Evolutionary conservation across 768 basidiomycete species (phyloP).

Genomic region (Crucibulum laeve): DNA sequence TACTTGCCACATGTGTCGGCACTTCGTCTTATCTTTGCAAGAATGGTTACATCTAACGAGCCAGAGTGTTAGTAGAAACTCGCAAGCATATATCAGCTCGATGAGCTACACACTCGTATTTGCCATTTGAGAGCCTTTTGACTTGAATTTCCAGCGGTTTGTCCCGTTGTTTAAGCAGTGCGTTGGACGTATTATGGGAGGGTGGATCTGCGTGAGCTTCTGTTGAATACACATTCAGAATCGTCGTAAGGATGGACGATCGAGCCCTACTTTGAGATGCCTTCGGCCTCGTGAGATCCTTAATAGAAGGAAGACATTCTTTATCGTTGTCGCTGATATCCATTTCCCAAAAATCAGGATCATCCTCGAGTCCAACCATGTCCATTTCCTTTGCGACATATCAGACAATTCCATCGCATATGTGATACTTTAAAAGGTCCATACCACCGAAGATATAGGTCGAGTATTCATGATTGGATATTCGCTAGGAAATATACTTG

Average conservation of each 20-base stretch:
- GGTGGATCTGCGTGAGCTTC: too few species aligned
- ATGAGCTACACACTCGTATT: slow-evolving; percentile 45
- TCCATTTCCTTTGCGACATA: slow-evolving; percentile 50
- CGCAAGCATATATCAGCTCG: background rate
- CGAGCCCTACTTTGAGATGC: slow-evolving; percentile 12
- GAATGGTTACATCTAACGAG: slow-evolving; percentile 78
- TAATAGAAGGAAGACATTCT: slow-evolving; percentile 16
- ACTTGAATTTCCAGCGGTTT: background rate
- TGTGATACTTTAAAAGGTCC: slow-evolving; percentile 7
- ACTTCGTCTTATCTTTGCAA: slow-evolving; percentile 74
- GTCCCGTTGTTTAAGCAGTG: background rate
- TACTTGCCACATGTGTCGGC: slow-evolving; percentile 72
- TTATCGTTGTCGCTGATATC: slow-evolving; percentile 34
- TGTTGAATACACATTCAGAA: background rate
- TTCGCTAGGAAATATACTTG: slow-evolving; percentile 43
- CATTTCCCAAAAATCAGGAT: slow-evolving; percentile 66
- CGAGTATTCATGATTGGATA: slow-evolving; percentile 73
- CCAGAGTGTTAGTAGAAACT: slow-evolving; percentile 3
- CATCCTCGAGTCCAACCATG: slow-evolving; percentile 61
- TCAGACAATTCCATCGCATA: background rate
- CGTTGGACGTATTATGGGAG: too few species aligned
- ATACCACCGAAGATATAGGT: slow-evolving; percentile 57
- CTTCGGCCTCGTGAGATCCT: slow-evolving; percentile 28
- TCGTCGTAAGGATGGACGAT: background rate
- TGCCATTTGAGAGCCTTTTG: slow-evolving; percentile 53